phyloP scores from a whole-genome alignment of 1,284 basidiomycete species.

The Ustilago shanxiensis region DNA sequence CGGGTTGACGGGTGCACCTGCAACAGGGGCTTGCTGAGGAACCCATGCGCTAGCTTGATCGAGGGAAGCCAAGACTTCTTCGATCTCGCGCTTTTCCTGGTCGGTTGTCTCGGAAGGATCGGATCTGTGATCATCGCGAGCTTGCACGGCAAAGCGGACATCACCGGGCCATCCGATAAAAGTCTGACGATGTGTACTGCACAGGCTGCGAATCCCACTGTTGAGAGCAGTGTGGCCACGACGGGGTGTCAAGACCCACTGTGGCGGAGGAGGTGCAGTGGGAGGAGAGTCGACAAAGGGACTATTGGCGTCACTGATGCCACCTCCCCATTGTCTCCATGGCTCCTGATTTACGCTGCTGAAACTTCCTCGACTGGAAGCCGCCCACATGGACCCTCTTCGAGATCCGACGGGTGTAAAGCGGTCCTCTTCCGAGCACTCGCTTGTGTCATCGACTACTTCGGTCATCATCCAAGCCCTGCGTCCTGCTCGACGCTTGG shows the following conservation, averaged over 20 bases:
- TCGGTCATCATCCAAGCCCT: constrained; percentile 66
- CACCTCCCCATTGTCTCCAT: constrained; percentile 46
- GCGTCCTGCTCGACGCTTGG: constrained; percentile 57
- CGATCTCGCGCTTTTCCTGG: constrained; percentile 63
- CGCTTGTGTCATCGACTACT: constrained; percentile 63
- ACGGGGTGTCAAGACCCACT: constrained; percentile 83
- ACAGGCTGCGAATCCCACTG: constrained; percentile 87
- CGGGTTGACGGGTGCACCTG: constrained; percentile 45
- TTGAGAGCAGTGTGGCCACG: constrained; percentile 96
- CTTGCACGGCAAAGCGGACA: constrained; percentile 73
- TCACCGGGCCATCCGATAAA: constrained; percentile 96
- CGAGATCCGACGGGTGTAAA: constrained; percentile 65
- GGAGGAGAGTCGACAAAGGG: constrained; percentile 46
- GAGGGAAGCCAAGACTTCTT: constrained; percentile 62
- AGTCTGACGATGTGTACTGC: constrained; percentile 85
- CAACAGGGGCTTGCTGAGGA: constrained; percentile 53
- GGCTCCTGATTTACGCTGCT: constrained; percentile 52
- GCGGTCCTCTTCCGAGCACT: constrained; percentile 60
- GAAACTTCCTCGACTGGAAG: constrained; percentile 49
- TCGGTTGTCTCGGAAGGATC: constrained; percentile 60
- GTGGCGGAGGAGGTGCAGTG: constrained; percentile 48
- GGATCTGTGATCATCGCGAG: constrained; percentile 59
- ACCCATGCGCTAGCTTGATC: constrained; percentile 63
- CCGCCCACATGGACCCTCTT: constrained; percentile 55
- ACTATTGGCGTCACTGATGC: constrained; percentile 49